Base-by-base conservation (phyloP, 1,284 basidiomycete species). In the Paramarasmius palmivorus region DNA sequence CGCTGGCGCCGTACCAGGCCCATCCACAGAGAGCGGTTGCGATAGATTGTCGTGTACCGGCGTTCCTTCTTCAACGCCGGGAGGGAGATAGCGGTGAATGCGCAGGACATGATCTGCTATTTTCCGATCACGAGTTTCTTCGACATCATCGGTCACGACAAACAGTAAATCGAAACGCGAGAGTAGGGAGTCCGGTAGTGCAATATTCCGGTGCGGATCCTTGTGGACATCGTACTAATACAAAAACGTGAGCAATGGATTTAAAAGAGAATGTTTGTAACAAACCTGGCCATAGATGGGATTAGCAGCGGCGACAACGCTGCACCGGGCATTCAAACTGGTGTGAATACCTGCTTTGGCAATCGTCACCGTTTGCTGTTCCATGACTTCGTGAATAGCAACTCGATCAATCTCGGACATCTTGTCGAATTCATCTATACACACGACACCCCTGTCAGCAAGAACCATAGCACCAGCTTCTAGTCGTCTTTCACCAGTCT, bases 361-460 rank as follows among this genome's bases (percentile, higher is more conserved):
- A 61, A 99, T 99, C 1, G 97, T 98, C 50, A 99, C 95, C 0
- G 97, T 99, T 70, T 98, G 96, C 71, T 97, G 94, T 70, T 99
- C 96, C 97, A 99, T 99, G 65, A 98, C 97, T 86, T 99, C 97
- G 74, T 99, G 97, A 63, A 99, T 99, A 26, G 97, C 96, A n/a
- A 98, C 96, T 62, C 97, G 87, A 74, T 99, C 96, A 60, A 98
- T 83, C 64, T 99, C 97, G 29, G 92, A 95, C 96, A 99, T 99
- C 72, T 99, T 99, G 82, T 99, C 96, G 66, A 99, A 99, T 73
- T 99, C 96, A 73, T 99, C 97, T 64, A 99, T 99, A 73, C 96
- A 99, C 44, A 99, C 96, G 12, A 99, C 95, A 19, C 97, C 97
- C 57, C 95, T 88, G 71, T 99, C 97, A n/a, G 97, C 97, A 45